Evolutionary conservation across 306 rosid genomes (phyloP).

Genomic region (Albizia julibrissin): DNA sequence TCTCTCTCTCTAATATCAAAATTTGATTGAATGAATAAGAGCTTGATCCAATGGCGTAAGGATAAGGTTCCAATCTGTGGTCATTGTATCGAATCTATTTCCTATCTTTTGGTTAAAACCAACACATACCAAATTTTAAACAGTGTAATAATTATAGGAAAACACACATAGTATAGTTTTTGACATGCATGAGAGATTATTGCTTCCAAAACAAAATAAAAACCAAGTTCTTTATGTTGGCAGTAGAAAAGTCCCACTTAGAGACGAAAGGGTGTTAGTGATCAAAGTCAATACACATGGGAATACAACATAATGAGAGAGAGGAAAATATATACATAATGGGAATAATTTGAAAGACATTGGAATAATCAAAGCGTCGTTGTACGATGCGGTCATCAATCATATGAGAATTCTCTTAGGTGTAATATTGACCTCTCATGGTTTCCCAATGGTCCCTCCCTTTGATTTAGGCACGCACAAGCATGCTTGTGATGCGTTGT

Average conservation of each 20-base stretch:
- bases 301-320: conserved; percentile 35
- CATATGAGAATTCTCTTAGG: neutral
- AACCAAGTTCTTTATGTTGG: neutral
- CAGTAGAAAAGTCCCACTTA: conserved; percentile 21
- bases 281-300: conserved; percentile 44
- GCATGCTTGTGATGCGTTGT: neutral
- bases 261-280: conserved; percentile 2
- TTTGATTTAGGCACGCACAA: neutral
- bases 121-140: neutral
- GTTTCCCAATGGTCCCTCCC: conserved; percentile 33
- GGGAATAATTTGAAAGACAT: neutral
- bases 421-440: conserved; percentile 25
- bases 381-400: neutral
- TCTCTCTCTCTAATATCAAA: neutral
- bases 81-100: neutral
- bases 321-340: neutral
- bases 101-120: neutral
- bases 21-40: neutral
- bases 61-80: neutral
- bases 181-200: neutral
- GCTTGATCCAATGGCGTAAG: neutral
- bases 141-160: neutral
- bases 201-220: neutral
- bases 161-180: neutral
- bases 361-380: neutral